Percentiles rank a stretch among this genome's conserved stretches.
phyloP scores from a whole-genome alignment of 108 stramenopile species.

The Cylindrotheca closterium region DNA sequence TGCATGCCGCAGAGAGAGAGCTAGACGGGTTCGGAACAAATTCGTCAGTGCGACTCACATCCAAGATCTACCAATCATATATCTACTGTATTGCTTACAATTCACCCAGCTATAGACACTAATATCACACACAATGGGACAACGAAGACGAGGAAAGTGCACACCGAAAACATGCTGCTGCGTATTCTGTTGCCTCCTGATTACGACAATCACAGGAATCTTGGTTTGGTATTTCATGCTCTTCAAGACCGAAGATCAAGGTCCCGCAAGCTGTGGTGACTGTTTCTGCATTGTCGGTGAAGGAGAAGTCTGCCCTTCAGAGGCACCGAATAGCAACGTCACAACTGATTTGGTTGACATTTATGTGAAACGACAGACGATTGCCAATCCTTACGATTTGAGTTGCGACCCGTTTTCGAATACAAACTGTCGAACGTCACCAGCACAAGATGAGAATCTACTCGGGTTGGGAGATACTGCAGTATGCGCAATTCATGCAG shows the following conservation, averaged over 20 bases:
- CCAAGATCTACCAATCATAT: too few relatives aligned
- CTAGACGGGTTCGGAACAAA: too few relatives aligned
- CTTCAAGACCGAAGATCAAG: not conserved
- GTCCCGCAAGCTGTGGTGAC: slow-evolving; percentile 14
- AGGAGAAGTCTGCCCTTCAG: slow-evolving; percentile 2
- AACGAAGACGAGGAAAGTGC: not conserved
- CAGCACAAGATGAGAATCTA: slow-evolving; percentile 12
- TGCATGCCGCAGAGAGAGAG: too few relatives aligned
- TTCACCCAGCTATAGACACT: too few relatives aligned
- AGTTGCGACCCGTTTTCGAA: slow-evolving; percentile 28
- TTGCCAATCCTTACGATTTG: slow-evolving; percentile 24
- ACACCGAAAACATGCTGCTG: not conserved
- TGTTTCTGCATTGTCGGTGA: slow-evolving; percentile 17
- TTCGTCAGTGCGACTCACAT: too few relatives aligned
- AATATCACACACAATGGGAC: not conserved
- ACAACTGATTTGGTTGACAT: not conserved
- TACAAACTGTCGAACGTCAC: slow-evolving; percentile 10
- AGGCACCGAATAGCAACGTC: not conserved
- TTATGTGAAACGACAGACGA: slow-evolving; percentile 8
- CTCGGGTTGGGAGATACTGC: slow-evolving; percentile 12
- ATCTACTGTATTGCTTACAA: too few relatives aligned
- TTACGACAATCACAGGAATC: not conserved
- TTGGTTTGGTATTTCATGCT: not conserved
- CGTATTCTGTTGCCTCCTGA: not conserved
- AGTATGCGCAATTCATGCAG: slow-evolving; percentile 33